Conservation (phyloP, 2,329 filamentous ascomycete genomes). For the Beauveria scarabaeidicola region DNA sequence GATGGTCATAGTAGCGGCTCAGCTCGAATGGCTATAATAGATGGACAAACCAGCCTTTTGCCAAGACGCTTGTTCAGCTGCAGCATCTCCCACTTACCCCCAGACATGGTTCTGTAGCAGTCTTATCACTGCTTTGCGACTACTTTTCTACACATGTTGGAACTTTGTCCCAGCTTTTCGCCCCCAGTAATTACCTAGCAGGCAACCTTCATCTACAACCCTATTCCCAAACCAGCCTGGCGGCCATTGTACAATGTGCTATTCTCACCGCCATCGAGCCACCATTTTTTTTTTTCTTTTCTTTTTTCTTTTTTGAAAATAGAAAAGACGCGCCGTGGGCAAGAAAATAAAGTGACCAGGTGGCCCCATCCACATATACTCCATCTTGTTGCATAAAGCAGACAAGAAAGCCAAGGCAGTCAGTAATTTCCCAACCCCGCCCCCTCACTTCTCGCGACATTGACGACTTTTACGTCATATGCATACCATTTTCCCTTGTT, state of each 20-base stretch:
- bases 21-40: not conserved
- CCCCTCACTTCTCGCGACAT: not conserved
- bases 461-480: not conserved
- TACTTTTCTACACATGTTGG: too few species aligned
- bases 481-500: not conserved
- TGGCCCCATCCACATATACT: not conserved
- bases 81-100: too few species aligned
- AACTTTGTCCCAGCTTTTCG: not conserved
- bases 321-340: not conserved
- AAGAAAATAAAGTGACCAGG: not conserved
- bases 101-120: too few species aligned
- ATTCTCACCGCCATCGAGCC: not conserved
- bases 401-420: not conserved
- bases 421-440: not conserved
- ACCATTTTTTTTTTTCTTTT: not conserved
- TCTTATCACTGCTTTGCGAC: too few species aligned
- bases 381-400: not conserved
- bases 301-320: not conserved
- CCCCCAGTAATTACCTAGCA: not conserved
- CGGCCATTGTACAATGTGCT: constrained; percentile 1
- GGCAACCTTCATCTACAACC: not conserved
- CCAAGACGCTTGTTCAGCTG: not conserved
- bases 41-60: not conserved
- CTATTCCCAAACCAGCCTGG: constrained; percentile 4
- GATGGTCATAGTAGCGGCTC: not conserved